Evolutionary conservation across 2,329 filamentous ascomycete genomes (phyloP).

Genomic region (Elsinoe australis): DNA sequence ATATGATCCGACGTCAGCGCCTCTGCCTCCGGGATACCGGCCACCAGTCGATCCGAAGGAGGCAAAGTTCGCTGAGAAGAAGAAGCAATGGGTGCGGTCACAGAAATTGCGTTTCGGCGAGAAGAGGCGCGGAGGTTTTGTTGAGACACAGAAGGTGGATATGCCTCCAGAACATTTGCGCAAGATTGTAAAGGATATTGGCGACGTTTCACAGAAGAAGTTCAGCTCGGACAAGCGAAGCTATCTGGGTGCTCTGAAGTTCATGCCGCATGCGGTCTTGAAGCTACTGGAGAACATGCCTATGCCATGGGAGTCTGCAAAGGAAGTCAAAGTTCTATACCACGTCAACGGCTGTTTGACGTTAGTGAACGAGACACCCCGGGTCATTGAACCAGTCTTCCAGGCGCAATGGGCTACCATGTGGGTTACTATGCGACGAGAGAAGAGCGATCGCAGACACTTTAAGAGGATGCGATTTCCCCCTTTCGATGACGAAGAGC

Average conservation of each 20-base stretch:
- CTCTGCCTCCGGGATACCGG: conserved; percentile 78
- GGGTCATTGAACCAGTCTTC: conserved; percentile 96
- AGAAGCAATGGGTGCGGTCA: conserved; percentile 92
- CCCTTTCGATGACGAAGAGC: conserved; percentile 97
- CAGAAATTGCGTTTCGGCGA: conserved; percentile 92
- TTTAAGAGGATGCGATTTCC: conserved; percentile 99
- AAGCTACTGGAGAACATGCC: conserved; percentile 99
- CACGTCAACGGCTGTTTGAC: conserved; percentile 97
- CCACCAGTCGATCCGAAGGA: conserved; percentile 73
- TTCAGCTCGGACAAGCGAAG: conserved; percentile 98
- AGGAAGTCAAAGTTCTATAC: conserved; percentile 96
- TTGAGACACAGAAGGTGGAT: conserved; percentile 96
- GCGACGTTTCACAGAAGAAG: conserved; percentile 98
- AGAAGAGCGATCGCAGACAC: conserved; percentile 89
- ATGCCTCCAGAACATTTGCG: conserved; percentile 97
- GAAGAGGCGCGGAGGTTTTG: conserved; percentile 92
- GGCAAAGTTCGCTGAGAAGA: conserved; percentile 96
- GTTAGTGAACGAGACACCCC: conserved; percentile 88
- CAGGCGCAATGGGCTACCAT: conserved; percentile 99
- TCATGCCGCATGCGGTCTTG: conserved; percentile 97
- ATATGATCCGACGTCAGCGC: conserved; percentile 49
- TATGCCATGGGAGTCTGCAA: conserved; percentile 96
- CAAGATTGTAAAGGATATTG: conserved; percentile 97
- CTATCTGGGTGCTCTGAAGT: conserved; percentile 94
- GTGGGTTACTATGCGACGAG: conserved; percentile 97